Percentiles rank a stretch among this genome's conserved stretches.
phyloP scores from a whole-genome alignment of 441 rosid species.

The Mallotus japonicus region DNA sequence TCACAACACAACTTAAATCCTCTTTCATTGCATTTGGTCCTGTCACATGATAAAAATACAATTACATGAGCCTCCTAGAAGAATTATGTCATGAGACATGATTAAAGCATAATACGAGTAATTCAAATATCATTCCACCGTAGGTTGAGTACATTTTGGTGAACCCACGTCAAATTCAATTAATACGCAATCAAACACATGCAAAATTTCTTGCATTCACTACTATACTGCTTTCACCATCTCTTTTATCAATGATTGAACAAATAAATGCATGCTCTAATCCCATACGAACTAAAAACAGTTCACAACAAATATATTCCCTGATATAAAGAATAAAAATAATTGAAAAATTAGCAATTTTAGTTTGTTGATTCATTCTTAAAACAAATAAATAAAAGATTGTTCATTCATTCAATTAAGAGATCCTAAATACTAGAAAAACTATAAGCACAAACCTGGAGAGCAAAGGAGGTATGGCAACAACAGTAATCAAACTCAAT shows the following conservation, averaged over 20 bases:
- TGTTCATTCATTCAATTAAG: background rate
- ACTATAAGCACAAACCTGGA: constrained; percentile 61
- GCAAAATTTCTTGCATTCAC: no score
- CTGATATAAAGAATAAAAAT: no score
- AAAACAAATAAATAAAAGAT: no score
- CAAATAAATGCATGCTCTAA: no score
- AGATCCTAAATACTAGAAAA: background rate
- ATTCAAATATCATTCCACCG: background rate
- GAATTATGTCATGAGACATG: background rate
- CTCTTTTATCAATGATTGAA: no score
- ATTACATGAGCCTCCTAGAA: background rate
- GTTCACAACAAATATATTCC: no score
- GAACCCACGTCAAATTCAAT: no score
- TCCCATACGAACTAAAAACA: no score
- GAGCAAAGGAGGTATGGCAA: constrained; percentile 92
- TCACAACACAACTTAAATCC: background rate
- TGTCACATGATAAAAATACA: background rate
- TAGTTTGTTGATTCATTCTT: no score
- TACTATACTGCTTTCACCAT: no score
- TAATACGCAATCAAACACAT: no score
- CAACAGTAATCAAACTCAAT: constrained; percentile 99
- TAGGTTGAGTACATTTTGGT: background rate
- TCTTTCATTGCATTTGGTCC: constrained; percentile 1
- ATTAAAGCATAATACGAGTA: background rate
- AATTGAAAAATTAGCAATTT: no score